Evolutionary conservation across 2,329 filamentous ascomycete genomes (phyloP), one percentile per base, ranked within the genome.

Genomic region (Fusarium graminum): DNA sequence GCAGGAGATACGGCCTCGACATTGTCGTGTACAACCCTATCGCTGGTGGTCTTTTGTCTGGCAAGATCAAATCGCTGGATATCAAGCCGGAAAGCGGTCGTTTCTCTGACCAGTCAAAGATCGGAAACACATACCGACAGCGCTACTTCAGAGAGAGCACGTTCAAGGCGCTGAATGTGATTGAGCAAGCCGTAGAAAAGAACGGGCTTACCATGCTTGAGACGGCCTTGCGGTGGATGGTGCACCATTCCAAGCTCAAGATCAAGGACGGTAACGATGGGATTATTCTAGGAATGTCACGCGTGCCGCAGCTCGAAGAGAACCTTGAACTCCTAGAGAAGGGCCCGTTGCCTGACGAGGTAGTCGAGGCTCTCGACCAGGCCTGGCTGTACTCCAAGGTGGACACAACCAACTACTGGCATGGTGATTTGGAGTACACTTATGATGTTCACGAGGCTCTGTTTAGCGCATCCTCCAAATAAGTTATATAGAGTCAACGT

Each of bases 21-120:
- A 84, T 95, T 43, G 92, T 94, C 9, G 82, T 92, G 40, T 94
- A 94, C 80, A 96, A 95, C 76, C 92, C 92, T 1, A 82, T 94
- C 53, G 92, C 92, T 2, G 92, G 92, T 19, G 92, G 92, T 3
- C 80, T 96, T 13, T 91, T 96, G 77, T 90, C 88, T 11, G 92
- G 92, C 65, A 94, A 93, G 79, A 88, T 92, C 81, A 92, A 90
- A 79, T 85, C 86, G 51, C 79, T 80, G 46, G 89, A 93, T 68
- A 76, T 82, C 39, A 77, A 82, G 22, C 91, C 91, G 0, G 77
- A 80, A 0, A 86, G 89, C 57, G 92, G 92, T 13, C 86, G 92
- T 34, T 96, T 90, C 80, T 90, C 88, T 65, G 82, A 90, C 69
- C 74, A 73, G 36, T 86, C 87, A 14, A 77, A 76, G 13, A 77